phyloP scores from a whole-genome alignment of 1,284 basidiomycete genomes.

The Trichosporon sp. region DNA sequence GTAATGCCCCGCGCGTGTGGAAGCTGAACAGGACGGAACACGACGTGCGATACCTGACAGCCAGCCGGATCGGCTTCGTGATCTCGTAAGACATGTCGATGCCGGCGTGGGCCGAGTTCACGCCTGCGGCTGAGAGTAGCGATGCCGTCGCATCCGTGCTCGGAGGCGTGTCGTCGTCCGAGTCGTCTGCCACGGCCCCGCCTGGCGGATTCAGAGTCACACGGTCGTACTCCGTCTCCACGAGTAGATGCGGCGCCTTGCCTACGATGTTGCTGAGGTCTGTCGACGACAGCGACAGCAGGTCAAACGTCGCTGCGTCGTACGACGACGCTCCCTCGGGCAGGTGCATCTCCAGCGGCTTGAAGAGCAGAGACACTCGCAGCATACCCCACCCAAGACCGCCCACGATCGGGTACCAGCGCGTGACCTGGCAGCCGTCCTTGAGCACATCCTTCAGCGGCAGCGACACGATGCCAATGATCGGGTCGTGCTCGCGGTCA shows the following conservation, averaged over 20 bases:
- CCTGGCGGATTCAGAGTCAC: neutral
- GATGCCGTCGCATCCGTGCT: neutral
- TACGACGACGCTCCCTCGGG: constrained; percentile 37
- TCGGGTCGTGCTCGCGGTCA: constrained; percentile 47
- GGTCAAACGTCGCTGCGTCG: constrained; percentile 41
- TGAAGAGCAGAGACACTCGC: constrained; percentile 47
- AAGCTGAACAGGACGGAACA: constrained; percentile 42
- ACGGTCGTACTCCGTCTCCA: constrained; percentile 38
- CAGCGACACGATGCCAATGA: constrained; percentile 37
- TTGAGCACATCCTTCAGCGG: constrained; percentile 32
- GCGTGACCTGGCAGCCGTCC: constrained; percentile 35
- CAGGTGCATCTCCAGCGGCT: constrained; percentile 43
- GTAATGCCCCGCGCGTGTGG: constrained; percentile 25
- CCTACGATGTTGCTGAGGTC: constrained; percentile 16
- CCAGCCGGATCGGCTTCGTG: constrained; percentile 27
- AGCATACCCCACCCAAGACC: constrained; percentile 46
- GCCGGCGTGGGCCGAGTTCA: neutral
- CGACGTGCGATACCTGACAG: constrained; percentile 45
- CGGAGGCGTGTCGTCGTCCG: neutral
- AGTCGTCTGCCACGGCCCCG: neutral
- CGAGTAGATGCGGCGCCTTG: constrained; percentile 23
- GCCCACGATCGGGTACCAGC: constrained; percentile 43
- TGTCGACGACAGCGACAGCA: constrained; percentile 26
- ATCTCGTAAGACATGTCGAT: constrained; percentile 20
- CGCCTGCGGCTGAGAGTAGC: neutral